phyloP scores from a whole-genome alignment of 768 basidiomycete genomes.

The Suillus clintonianus region DNA sequence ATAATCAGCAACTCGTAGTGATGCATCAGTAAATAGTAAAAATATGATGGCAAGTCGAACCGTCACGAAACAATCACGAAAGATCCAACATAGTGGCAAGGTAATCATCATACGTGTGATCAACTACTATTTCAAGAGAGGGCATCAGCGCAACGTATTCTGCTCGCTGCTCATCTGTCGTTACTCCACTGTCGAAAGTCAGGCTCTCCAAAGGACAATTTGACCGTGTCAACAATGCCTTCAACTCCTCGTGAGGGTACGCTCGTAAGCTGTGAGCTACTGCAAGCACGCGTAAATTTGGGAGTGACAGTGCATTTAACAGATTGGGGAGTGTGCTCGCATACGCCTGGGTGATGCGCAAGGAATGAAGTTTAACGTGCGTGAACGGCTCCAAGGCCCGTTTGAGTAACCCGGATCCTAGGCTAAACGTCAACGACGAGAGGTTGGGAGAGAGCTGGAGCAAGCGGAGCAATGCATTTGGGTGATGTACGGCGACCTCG shows the following conservation, averaged over 20 bases:
- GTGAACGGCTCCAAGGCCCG: neutral
- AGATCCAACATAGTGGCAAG: neutral
- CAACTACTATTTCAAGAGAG: slow-evolving; percentile 12
- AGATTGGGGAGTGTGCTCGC: neutral
- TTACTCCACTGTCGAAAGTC: slow-evolving; percentile 12
- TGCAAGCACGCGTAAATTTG: slow-evolving; percentile 11
- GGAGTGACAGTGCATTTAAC: slow-evolving; percentile 14
- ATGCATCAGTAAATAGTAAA: no score
- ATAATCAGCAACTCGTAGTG: no score
- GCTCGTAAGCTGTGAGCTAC: slow-evolving; percentile 8
- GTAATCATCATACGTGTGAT: neutral
- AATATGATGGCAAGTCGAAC: neutral
- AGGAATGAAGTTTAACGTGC: slow-evolving; percentile 10
- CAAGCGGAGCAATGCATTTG: slow-evolving; percentile 8
- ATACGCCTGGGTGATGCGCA: slow-evolving; percentile 14
- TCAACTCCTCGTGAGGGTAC: slow-evolving; percentile 20
- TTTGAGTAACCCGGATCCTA: neutral
- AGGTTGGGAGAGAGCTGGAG: slow-evolving; percentile 22
- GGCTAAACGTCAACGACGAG: neutral
- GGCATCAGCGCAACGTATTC: slow-evolving; percentile 17
- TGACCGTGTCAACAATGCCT: slow-evolving; percentile 17
- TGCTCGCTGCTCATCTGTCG: slow-evolving; percentile 13
- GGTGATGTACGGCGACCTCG: neutral
- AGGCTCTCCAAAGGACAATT: slow-evolving; percentile 21
- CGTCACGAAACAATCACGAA: no score